Evolutionary conservation across 2,329 filamentous ascomycete genomes (phyloP).

Genomic region (Chrysosporium keratinophilum): DNA sequence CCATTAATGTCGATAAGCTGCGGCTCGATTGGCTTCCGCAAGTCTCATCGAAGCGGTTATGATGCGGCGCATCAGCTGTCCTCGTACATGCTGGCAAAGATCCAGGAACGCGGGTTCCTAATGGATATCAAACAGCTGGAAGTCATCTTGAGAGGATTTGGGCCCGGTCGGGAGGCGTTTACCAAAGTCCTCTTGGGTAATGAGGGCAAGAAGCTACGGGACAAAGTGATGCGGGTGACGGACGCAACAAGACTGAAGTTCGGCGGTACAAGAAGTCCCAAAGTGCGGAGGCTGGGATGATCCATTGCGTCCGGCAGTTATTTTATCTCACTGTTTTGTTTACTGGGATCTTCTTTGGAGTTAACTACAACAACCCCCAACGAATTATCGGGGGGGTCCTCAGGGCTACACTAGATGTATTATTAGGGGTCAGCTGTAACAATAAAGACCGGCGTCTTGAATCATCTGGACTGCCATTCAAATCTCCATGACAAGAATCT

Average conservation of each 20-base stretch:
- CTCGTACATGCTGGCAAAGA: constrained; percentile 69
- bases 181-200: constrained; percentile 78
- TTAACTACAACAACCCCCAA: no score
- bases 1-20: constrained; percentile 69
- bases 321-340: neutral
- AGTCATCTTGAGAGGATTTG: constrained; percentile 75
- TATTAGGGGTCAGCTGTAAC: no score
- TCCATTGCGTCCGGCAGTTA: constrained; percentile 4
- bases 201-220: constrained; percentile 66
- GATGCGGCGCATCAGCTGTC: constrained; percentile 88
- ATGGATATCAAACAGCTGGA: constrained; percentile 67
- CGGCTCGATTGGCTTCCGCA: constrained; percentile 86
- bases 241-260: constrained; percentile 90
- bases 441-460: no score
- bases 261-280: constrained; percentile 79
- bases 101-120: constrained; percentile 71
- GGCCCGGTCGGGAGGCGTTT: constrained; percentile 74
- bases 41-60: constrained; percentile 68
- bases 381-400: no score
- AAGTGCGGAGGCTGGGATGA: constrained; percentile 67
- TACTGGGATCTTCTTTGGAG: neutral
- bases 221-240: constrained; percentile 66
- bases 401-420: no score
- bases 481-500: no score
- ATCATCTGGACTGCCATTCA: no score